phyloP scores from a whole-genome alignment of 202 grass and related monocot genomes.

The Panicum virgatum region DNA sequence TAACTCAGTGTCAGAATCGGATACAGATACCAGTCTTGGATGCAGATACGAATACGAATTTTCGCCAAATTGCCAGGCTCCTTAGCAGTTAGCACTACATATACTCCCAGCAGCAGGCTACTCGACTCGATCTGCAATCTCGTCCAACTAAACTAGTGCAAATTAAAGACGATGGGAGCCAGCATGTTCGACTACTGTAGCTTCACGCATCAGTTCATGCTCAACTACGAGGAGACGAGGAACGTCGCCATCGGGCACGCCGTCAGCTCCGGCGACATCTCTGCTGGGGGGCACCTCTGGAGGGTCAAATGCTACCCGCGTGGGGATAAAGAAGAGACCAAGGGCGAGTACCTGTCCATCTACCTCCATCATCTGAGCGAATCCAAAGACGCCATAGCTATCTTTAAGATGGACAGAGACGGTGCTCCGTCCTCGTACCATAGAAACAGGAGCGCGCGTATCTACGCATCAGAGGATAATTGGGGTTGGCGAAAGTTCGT shows the following conservation, averaged over 20 bases:
- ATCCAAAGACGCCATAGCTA: conserved; percentile 4
- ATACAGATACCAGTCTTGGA: too few relatives aligned
- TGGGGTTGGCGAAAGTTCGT: background rate
- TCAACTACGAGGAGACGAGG: background rate
- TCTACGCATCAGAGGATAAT: background rate
- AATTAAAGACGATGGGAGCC: background rate
- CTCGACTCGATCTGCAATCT: too few relatives aligned
- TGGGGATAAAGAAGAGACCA: background rate
- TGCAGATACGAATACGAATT: too few relatives aligned
- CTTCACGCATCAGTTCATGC: background rate
- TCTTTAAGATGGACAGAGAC: conserved; percentile 21
- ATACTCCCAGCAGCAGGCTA: too few relatives aligned
- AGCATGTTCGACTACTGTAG: background rate
- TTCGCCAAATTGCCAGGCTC: too few relatives aligned
- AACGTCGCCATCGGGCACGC: background rate
- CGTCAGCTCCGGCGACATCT: background rate
- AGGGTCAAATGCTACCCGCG: conserved; percentile 22
- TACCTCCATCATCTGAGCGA: background rate
- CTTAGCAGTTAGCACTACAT: too few relatives aligned
- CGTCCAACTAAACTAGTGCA: background rate
- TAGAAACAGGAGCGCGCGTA: background rate
- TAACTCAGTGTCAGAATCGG: too few relatives aligned
- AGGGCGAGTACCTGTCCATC: background rate
- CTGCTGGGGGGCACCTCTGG: conserved; percentile 1
- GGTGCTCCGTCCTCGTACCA: background rate